Percentiles rank a stretch among this genome's conserved stretches.
These are phyloP conservation scores for Fusarium staphyleae DNA, from an alignment of 2,329 filamentous ascomycete species.

Conservation along the genomic window DNA sequence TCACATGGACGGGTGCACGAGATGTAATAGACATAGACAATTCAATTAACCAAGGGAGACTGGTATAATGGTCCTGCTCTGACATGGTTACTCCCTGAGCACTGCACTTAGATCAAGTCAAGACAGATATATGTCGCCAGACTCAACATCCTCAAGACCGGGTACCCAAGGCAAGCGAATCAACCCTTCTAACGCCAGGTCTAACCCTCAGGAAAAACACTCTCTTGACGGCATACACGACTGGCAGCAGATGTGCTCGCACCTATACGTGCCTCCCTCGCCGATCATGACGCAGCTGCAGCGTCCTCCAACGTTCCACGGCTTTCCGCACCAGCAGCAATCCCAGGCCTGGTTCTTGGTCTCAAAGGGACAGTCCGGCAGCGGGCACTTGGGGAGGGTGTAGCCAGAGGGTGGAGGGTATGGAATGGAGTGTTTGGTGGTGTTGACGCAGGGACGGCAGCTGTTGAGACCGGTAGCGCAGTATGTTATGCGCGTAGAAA, in stretches of 20 bases:
- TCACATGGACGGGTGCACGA: too few relatives aligned
- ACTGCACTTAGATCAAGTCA: too few relatives aligned
- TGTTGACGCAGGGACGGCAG: slow-evolving; percentile 53
- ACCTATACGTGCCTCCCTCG: slow-evolving; percentile 56
- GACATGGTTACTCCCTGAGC: too few relatives aligned
- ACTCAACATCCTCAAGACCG: background rate
- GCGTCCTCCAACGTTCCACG: slow-evolving; percentile 57
- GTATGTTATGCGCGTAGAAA: slow-evolving; percentile 54
- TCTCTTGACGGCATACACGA: slow-evolving; percentile 55
- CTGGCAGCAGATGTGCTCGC: slow-evolving; percentile 62
- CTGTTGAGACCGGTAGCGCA: slow-evolving; percentile 51
- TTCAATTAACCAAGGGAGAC: too few relatives aligned
- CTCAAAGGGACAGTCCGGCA: slow-evolving; percentile 59
- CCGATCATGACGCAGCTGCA: slow-evolving; percentile 62
- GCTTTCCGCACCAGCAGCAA: slow-evolving; percentile 64
- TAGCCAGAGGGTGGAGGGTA: slow-evolving; percentile 58
- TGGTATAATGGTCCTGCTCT: too few relatives aligned
- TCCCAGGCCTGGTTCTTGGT: slow-evolving; percentile 59
- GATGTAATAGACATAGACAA: too few relatives aligned
- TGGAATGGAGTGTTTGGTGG: slow-evolving; percentile 52
- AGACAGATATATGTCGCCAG: background rate
- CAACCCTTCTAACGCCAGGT: background rate
- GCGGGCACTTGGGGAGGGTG: slow-evolving; percentile 52
- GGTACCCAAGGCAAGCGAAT: slow-evolving; percentile 11
- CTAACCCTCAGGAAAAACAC: slow-evolving; percentile 29